Evolutionary conservation across 257 asterid species (phyloP).

Genomic region (Voacanga thouarsii): DNA sequence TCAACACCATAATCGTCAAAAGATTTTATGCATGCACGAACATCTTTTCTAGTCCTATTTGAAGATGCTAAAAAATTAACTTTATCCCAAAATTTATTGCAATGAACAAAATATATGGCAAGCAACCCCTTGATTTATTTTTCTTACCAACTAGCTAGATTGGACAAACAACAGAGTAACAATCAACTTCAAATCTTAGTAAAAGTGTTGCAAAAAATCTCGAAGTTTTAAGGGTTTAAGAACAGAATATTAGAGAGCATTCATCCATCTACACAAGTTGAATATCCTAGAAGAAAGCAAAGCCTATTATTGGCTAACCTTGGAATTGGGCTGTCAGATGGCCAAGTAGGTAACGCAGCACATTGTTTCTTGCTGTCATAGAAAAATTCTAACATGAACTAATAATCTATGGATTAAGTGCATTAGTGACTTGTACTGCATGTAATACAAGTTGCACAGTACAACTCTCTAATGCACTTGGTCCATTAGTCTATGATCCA

Average conservation of each 20-base stretch:
- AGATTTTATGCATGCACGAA: neutral
- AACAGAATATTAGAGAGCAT: neutral
- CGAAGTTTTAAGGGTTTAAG: neutral
- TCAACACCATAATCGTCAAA: neutral
- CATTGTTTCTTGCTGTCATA: conserved; percentile 8
- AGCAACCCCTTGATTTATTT: neutral
- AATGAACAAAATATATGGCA: neutral
- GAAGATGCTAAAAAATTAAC: neutral
- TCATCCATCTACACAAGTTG: conserved; percentile 37
- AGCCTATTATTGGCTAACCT: conserved; percentile 22
- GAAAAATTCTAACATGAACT: too few relatives aligned
- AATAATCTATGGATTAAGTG: too few relatives aligned
- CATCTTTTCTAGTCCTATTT: neutral
- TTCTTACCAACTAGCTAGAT: neutral
- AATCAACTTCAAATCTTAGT: neutral
- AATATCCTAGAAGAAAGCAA: conserved; percentile 8
- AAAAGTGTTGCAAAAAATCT: neutral
- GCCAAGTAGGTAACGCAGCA: neutral
- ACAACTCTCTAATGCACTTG: too few relatives aligned
- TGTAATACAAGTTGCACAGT: too few relatives aligned
- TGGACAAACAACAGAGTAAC: neutral
- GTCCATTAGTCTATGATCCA: too few relatives aligned
- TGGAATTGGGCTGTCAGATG: conserved; percentile 3
- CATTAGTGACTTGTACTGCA: too few relatives aligned
- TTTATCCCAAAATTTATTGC: neutral